Percentiles rank a stretch among this genome's conserved stretches.
phyloP scores from a whole-genome alignment of 129 eudicot species.

The Flaveria bidentis region DNA sequence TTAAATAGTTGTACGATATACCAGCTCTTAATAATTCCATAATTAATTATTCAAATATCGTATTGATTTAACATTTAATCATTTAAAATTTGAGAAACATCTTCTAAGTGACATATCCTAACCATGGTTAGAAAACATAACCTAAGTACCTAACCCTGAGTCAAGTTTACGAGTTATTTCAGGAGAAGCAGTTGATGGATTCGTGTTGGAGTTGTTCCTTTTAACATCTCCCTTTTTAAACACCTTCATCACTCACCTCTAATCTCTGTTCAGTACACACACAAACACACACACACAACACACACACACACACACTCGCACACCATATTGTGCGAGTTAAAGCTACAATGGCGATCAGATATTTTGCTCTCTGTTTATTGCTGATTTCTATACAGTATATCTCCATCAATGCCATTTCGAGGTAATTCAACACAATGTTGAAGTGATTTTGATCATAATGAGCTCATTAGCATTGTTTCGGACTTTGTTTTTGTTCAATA shows the following conservation, averaged over 20 bases:
- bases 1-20: too few relatives aligned
- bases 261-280: slow-evolving; percentile 33
- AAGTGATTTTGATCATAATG: neutral
- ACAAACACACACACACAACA: neutral
- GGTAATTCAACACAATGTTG: slow-evolving; percentile 34
- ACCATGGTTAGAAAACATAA: slow-evolving; percentile 6
- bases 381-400: slow-evolving; percentile 29
- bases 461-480: neutral
- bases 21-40: too few relatives aligned
- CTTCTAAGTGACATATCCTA: slow-evolving; percentile 1
- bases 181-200: slow-evolving; percentile 8
- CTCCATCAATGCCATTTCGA: slow-evolving; percentile 37
- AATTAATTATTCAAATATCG: too few relatives aligned
- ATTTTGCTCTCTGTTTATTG: slow-evolving; percentile 27
- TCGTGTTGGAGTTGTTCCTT: slow-evolving; percentile 30
- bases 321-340: slow-evolving; percentile 25
- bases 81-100: too few relatives aligned
- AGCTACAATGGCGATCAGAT: slow-evolving; percentile 49
- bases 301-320: slow-evolving; percentile 14
- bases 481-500: neutral
- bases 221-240: slow-evolving; percentile 39
- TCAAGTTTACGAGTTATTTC: slow-evolving; percentile 12
- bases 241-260: slow-evolving; percentile 23
- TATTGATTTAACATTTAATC: too few relatives aligned
- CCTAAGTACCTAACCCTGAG: slow-evolving; percentile 12